Evolutionary conservation across 2,329 filamentous ascomycete species (phyloP).

Genomic region (Sarocladium kiliense): DNA sequence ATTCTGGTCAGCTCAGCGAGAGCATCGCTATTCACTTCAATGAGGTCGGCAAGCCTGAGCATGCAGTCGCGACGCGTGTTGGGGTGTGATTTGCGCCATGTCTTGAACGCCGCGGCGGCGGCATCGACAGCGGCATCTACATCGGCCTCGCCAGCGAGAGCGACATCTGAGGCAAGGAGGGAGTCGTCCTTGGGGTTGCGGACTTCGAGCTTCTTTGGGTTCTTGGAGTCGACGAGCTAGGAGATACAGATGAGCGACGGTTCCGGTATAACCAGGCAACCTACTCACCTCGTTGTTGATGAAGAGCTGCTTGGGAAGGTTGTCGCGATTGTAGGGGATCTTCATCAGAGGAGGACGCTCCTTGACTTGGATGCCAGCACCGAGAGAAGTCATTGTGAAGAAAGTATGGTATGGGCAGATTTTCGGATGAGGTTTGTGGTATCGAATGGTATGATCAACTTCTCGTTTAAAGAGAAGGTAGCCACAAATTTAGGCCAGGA

Average conservation of each 20-base stretch:
- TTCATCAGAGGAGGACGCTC: constrained; percentile 11
- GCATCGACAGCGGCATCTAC: constrained; percentile 41
- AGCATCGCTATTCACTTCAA: constrained; percentile 28
- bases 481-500: not conserved
- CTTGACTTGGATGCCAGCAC: constrained; percentile 16
- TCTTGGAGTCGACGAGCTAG: constrained; percentile 36
- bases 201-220: constrained; percentile 39
- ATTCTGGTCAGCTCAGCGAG: constrained; percentile 36
- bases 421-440: not conserved
- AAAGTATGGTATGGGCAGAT: not conserved
- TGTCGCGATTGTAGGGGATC: constrained; percentile 23
- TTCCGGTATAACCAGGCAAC: not conserved
- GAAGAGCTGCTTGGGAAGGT: constrained; percentile 31
- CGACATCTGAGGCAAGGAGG: constrained; percentile 43
- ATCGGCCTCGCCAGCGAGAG: constrained; percentile 36
- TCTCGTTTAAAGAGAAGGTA: not conserved
- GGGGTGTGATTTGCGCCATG: constrained; percentile 32
- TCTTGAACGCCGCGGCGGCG: constrained; percentile 39
- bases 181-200: constrained; percentile 44
- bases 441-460: not conserved
- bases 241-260: not conserved
- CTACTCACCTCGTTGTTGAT: constrained; percentile 30
- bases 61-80: constrained; percentile 33
- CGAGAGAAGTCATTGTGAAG: constrained; percentile 19
- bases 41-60: constrained; percentile 37